phyloP scores from a whole-genome alignment of 106 monocot genomes.

The Dendrobium nobile region DNA sequence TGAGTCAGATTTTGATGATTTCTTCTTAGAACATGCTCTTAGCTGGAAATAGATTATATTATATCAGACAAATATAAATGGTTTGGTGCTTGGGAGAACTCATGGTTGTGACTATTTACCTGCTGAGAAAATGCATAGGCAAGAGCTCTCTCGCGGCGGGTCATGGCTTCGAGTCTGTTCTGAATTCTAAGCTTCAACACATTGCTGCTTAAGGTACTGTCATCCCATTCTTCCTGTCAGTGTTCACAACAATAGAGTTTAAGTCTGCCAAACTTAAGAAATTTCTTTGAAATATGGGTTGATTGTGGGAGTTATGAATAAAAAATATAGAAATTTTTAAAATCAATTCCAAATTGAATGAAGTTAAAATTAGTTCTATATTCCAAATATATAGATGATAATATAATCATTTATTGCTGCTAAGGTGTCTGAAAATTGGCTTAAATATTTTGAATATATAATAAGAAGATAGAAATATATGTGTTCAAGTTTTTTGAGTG shows the following conservation, averaged over 20 bases:
- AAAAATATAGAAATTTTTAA: background rate
- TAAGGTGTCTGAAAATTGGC: too few relatives aligned
- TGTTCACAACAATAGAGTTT: conserved; percentile 5
- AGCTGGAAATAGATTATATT: conserved; percentile 27
- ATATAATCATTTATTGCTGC: background rate
- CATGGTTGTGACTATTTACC: conserved; percentile 27
- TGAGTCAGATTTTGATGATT: conserved; percentile 24
- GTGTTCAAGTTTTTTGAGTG: background rate
- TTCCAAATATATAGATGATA: background rate
- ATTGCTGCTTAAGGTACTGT: conserved; percentile 70
- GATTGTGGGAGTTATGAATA: background rate
- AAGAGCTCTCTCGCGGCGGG: conserved; percentile 70
- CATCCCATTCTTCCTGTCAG: conserved; percentile 81
- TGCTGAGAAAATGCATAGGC: conserved; percentile 90
- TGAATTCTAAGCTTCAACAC: conserved; percentile 53
- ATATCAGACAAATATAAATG: background rate
- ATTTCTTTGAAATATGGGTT: background rate
- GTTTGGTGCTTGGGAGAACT: background rate
- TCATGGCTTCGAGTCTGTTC: conserved; percentile 73
- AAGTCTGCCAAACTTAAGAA: background rate
- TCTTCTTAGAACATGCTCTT: conserved; percentile 57
- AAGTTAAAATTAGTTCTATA: background rate
- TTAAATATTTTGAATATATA: background rate
- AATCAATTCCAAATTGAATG: background rate
- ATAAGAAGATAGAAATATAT: background rate